Conservation (phyloP, 768 basidiomycete genomes). For the Agaricus subrufescens region DNA sequence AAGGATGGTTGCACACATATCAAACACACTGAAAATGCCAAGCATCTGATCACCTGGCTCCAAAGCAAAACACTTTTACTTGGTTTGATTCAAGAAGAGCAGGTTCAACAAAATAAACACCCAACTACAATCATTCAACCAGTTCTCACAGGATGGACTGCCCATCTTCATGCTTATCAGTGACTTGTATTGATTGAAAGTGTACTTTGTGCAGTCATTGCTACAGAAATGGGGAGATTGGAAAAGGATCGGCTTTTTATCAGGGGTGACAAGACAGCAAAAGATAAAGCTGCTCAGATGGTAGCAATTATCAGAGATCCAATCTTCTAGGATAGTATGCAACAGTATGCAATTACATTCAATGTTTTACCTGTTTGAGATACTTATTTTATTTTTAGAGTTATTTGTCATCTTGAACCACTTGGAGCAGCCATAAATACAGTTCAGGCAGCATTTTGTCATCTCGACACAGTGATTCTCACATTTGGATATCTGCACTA, state of each 20-base stretch:
- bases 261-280: not conserved
- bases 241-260: not conserved
- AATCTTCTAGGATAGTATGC: slow-evolving; percentile 10
- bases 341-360: not conserved
- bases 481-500: slow-evolving; percentile 7
- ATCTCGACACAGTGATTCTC: slow-evolving; percentile 1
- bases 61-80: slow-evolving; percentile 28
- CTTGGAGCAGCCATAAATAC: slow-evolving; percentile 6
- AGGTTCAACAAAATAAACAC: slow-evolving; percentile 2
- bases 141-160: slow-evolving; percentile 31
- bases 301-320: slow-evolving; percentile 3
- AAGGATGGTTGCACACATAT: slow-evolving; percentile 17
- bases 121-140: slow-evolving; percentile 25
- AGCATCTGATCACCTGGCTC: slow-evolving; percentile 36
- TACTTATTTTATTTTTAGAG: not conserved
- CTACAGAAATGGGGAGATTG: not conserved
- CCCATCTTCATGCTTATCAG: slow-evolving; percentile 22
- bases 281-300: slow-evolving; percentile 9
- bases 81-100: slow-evolving; percentile 21
- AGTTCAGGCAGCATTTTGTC: slow-evolving; percentile 3
- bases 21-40: slow-evolving; percentile 19
- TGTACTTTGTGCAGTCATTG: not conserved
- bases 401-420: not conserved
- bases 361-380: not conserved
- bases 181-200: slow-evolving; percentile 9